phyloP scores from a whole-genome alignment of 345 rosid genomes.

The Sapria himalayana region DNA sequence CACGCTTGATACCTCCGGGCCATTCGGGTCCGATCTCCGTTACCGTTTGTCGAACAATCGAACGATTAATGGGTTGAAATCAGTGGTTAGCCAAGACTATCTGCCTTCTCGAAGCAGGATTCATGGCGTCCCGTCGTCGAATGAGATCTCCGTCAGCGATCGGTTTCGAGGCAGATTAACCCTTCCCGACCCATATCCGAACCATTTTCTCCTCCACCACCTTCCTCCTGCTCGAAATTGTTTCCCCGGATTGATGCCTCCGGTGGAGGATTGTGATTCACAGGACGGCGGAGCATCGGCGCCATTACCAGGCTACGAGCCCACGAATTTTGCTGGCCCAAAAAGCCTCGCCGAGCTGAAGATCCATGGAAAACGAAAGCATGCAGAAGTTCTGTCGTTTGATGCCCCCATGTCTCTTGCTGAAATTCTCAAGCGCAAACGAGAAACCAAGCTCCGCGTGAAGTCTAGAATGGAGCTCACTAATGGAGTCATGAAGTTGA shows the following conservation, averaged over 20 bases:
- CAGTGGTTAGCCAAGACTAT: constrained; percentile 39
- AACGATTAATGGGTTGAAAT: constrained; percentile 40
- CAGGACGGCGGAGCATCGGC: too few species aligned
- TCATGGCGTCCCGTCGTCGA: constrained; percentile 9
- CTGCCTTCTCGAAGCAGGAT: constrained; percentile 25
- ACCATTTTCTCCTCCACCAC: too few species aligned
- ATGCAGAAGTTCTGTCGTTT: constrained; percentile 32
- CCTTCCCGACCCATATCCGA: constrained; percentile 35
- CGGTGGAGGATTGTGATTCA: too few species aligned
- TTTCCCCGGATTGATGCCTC: too few species aligned
- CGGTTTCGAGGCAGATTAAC: constrained; percentile 74
- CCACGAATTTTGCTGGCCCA: constrained; percentile 25
- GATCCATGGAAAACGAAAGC: constrained; percentile 30
- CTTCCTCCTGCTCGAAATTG: too few species aligned
- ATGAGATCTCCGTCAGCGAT: constrained; percentile 28
- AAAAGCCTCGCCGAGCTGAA: constrained; percentile 45
- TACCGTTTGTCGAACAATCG: constrained; percentile 47
- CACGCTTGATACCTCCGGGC: too few species aligned
- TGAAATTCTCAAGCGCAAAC: constrained; percentile 71
- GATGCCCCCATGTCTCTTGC: constrained; percentile 75
- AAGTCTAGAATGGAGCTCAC: too few species aligned
- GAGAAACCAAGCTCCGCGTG: too few species aligned
- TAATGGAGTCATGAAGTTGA: too few species aligned
- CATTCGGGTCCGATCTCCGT: constrained; percentile 56
- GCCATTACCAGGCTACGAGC: too few species aligned